Evolutionary conservation across 2,329 filamentous ascomycete species (phyloP).

Genomic region (Septoria petroselini): DNA sequence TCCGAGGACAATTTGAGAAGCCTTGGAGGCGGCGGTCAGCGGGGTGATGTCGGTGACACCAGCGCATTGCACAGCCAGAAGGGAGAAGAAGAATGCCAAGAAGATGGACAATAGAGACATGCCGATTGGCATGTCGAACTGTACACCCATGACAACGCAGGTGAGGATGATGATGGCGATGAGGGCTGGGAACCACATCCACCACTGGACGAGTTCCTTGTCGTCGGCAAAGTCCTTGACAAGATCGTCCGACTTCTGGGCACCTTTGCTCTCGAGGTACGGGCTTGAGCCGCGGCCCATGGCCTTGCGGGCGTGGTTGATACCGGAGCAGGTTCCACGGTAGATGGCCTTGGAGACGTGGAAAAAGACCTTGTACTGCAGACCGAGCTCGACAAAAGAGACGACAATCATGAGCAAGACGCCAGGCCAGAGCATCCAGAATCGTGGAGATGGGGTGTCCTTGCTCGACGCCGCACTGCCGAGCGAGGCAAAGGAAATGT

Average conservation of each 20-base stretch:
- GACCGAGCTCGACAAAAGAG: slow-evolving; percentile 44
- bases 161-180: slow-evolving; percentile 49
- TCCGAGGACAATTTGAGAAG: slow-evolving; percentile 65
- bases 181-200: slow-evolving; percentile 53
- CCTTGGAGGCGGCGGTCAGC: slow-evolving; percentile 64
- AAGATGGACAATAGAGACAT: slow-evolving; percentile 56
- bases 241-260: slow-evolving; percentile 41
- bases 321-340: slow-evolving; percentile 44
- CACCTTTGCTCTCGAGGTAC: slow-evolving; percentile 44
- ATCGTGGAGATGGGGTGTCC: slow-evolving; percentile 48
- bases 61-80: slow-evolving; percentile 60
- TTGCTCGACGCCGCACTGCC: slow-evolving; percentile 39
- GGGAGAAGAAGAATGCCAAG: slow-evolving; percentile 60
- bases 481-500: slow-evolving; percentile 43
- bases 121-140: slow-evolving; percentile 57
- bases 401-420: slow-evolving; percentile 52
- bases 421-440: slow-evolving; percentile 54
- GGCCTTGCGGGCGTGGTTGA: slow-evolving; percentile 42
- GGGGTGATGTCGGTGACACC: slow-evolving; percentile 57
- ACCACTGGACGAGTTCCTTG: slow-evolving; percentile 51
- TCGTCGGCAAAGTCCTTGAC: slow-evolving; percentile 52
- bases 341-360: slow-evolving; percentile 51
- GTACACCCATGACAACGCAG: slow-evolving; percentile 50
- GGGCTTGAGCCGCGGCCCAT: slow-evolving; percentile 45
- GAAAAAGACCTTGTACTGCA: slow-evolving; percentile 42